Evolutionary conservation across 2,329 filamentous ascomycete species (phyloP).

Genomic region (Cladorrhinum sp.): DNA sequence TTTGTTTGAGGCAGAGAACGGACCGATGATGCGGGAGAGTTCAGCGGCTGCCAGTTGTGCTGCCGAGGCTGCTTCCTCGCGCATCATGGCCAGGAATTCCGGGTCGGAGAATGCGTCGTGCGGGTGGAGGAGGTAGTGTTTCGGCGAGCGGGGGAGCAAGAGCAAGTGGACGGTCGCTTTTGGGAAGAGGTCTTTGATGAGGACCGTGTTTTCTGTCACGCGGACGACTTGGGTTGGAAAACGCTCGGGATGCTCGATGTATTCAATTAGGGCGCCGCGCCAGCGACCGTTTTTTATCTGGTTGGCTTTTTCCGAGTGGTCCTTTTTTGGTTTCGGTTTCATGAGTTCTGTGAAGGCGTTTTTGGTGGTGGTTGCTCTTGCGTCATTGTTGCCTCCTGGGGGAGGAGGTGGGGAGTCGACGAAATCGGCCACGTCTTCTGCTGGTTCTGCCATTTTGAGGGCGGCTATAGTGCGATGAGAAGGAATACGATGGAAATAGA

Average conservation of each 20-base stretch:
- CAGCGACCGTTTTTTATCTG: slow-evolving; percentile 19
- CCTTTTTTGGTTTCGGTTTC: slow-evolving; percentile 39
- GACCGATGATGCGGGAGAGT: slow-evolving; percentile 66
- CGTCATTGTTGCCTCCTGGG: not conserved
- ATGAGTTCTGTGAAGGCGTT: slow-evolving; percentile 52
- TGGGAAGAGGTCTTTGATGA: slow-evolving; percentile 79
- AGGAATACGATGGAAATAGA: not conserved
- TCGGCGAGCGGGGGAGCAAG: slow-evolving; percentile 71
- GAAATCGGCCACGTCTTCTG: slow-evolving; percentile 18
- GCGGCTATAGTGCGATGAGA: not conserved
- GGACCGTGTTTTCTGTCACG: slow-evolving; percentile 65
- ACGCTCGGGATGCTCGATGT: slow-evolving; percentile 60
- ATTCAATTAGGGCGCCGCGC: slow-evolving; percentile 62
- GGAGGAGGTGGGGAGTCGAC: not conserved
- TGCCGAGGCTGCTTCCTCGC: slow-evolving; percentile 58
- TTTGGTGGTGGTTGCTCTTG: slow-evolving; percentile 7
- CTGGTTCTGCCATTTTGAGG: slow-evolving; percentile 18
- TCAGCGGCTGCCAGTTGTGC: slow-evolving; percentile 68
- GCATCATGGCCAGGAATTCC: slow-evolving; percentile 64
- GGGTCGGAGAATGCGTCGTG: slow-evolving; percentile 72
- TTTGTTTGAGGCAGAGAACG: slow-evolving; percentile 59
- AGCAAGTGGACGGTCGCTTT: slow-evolving; percentile 84
- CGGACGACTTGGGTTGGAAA: slow-evolving; percentile 63
- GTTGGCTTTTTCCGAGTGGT: not conserved
- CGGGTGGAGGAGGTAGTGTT: slow-evolving; percentile 64